These are phyloP conservation scores for Lactarius vividus DNA, from an alignment of 768 basidiomycete genomes.

Conservation along the genomic window DNA sequence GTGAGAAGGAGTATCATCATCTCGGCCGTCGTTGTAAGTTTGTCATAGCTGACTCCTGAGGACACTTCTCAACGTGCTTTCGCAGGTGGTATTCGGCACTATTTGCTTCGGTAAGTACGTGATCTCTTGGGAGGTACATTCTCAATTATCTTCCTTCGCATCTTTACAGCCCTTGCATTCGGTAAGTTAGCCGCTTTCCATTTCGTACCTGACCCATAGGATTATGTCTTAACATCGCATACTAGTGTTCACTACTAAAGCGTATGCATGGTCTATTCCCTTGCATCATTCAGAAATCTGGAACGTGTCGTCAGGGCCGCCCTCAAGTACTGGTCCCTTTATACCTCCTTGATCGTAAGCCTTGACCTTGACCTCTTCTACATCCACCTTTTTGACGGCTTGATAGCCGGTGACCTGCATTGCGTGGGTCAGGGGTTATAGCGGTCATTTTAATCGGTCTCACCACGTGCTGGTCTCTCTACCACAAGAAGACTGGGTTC, in stretches of 20 bases:
- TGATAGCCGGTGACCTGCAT: constrained; percentile 48
- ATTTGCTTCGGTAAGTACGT: constrained; percentile 46
- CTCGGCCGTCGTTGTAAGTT: constrained; percentile 1
- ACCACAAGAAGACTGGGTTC: constrained; percentile 46
- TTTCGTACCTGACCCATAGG: neutral
- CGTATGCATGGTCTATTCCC: constrained; percentile 34
- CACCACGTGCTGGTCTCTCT: constrained; percentile 48
- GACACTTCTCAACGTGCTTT: neutral
- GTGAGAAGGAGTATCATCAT: constrained; percentile 6
- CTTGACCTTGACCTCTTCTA: constrained; percentile 2
- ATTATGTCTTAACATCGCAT: neutral
- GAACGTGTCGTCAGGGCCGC: constrained; percentile 27
- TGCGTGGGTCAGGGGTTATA: constrained; percentile 47
- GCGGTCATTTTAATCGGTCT: constrained; percentile 48
- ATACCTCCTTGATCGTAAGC: constrained; percentile 37
- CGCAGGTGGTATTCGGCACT: constrained; percentile 36
- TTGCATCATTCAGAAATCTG: neutral
- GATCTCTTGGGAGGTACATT: neutral
- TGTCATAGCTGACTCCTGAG: neutral
- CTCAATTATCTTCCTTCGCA: neutral
- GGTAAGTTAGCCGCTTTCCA: constrained; percentile 27
- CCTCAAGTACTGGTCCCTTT: constrained; percentile 37
- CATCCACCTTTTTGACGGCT: neutral
- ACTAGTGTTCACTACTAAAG: constrained; percentile 48
- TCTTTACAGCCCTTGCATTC: constrained; percentile 27